Evolutionary conservation across 441 rosid genomes (phyloP).

Genomic region (Capsella rubella): DNA sequence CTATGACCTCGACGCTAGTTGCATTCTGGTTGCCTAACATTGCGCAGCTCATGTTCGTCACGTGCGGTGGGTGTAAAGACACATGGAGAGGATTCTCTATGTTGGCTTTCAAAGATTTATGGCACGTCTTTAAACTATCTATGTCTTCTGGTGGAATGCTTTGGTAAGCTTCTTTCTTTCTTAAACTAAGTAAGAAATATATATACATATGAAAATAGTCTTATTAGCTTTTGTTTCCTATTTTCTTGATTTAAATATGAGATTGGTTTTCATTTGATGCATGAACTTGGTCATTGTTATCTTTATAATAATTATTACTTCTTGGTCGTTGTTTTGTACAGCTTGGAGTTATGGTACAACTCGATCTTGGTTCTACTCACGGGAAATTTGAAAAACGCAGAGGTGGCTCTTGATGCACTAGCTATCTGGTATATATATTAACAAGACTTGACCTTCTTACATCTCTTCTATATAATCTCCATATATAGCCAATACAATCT

Average conservation of each 20-base stretch:
- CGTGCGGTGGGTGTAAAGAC: slow-evolving; percentile 66
- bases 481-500: background rate
- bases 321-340: slow-evolving; percentile 39
- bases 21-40: slow-evolving; percentile 80
- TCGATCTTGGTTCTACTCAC: slow-evolving; percentile 71
- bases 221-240: background rate
- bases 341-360: slow-evolving; percentile 89
- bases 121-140: slow-evolving; percentile 45
- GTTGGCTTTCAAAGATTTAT: slow-evolving; percentile 46
- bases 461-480: background rate
- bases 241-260: background rate
- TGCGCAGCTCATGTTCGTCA: slow-evolving; percentile 65
- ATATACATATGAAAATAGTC: background rate
- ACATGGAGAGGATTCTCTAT: slow-evolving; percentile 82
- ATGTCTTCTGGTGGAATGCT: slow-evolving; percentile 47
- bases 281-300: background rate
- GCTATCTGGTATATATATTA: slow-evolving; percentile 69
- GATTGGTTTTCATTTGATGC: slow-evolving; percentile 18
- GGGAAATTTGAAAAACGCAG: slow-evolving; percentile 70
- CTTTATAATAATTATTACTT: background rate
- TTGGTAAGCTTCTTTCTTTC: slow-evolving; percentile 34
- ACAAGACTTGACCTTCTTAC: background rate
- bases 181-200: background rate
- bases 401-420: slow-evolving; percentile 78
- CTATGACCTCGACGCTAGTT: slow-evolving; percentile 60